These are phyloP conservation scores for Termitomyces sp. DNA, from an alignment of 768 basidiomycete species.

Conservation along the genomic window DNA sequence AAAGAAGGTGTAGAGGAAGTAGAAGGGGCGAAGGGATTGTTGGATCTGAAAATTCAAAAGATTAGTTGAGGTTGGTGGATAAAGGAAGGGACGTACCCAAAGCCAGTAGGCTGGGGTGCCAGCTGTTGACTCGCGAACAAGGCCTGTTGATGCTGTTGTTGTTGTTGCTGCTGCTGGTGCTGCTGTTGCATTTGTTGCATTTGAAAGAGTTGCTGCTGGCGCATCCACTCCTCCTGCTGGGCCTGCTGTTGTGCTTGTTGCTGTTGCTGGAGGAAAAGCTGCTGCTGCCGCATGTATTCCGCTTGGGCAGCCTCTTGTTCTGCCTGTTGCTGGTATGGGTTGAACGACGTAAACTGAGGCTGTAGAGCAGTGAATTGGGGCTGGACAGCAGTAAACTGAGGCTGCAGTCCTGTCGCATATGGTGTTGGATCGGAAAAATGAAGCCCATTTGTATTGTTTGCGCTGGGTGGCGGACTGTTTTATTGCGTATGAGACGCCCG, in stretches of 20 bases:
- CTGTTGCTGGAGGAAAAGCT: slow-evolving; percentile 53
- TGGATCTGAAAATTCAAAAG: slow-evolving; percentile 56
- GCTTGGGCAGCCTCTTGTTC: slow-evolving; percentile 84
- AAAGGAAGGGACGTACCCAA: slow-evolving; percentile 45
- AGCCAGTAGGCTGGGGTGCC: slow-evolving; percentile 63
- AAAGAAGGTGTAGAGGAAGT: slow-evolving; percentile 27
- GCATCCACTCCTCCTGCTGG: slow-evolving; percentile 39
- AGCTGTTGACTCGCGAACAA: slow-evolving; percentile 21
- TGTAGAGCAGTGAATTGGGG: slow-evolving; percentile 51
- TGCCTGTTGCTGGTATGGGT: slow-evolving; percentile 89
- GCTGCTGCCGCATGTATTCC: slow-evolving; percentile 72
- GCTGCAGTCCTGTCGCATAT: slow-evolving; percentile 52
- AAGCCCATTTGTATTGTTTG: slow-evolving; percentile 46
- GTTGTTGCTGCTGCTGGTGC: slow-evolving; percentile 44
- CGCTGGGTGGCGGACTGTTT: slow-evolving; percentile 23
- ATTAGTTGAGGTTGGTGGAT: slow-evolving; percentile 15
- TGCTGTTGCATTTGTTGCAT: slow-evolving; percentile 35
- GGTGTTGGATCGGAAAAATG: slow-evolving; percentile 58
- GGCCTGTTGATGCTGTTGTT: slow-evolving; percentile 45
- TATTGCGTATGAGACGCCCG: slow-evolving; percentile 16
- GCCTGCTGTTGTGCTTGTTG: slow-evolving; percentile 45
- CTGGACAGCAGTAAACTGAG: slow-evolving; percentile 47
- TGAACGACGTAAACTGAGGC: slow-evolving; percentile 89
- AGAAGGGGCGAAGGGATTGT: slow-evolving; percentile 87
- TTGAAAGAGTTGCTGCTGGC: slow-evolving; percentile 37